Evolutionary conservation across 768 basidiomycete species (phyloP).

Genomic region (Scleroderma bovista): DNA sequence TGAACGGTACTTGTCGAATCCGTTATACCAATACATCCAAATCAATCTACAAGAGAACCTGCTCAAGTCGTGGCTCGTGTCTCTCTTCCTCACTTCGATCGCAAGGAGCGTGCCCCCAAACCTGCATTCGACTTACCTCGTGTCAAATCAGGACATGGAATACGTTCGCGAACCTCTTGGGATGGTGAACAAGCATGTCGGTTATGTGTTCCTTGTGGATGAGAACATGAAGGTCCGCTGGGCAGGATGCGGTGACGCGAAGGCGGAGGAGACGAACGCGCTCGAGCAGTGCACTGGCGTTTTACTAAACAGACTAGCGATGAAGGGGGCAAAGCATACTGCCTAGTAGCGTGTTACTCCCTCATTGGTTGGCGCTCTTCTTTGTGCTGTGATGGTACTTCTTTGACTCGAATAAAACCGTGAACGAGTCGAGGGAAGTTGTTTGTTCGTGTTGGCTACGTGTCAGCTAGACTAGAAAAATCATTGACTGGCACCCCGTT

Average conservation of each 20-base stretch:
- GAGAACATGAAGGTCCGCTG: conserved; percentile 80
- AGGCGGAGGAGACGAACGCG: conserved; percentile 60
- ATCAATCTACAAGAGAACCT: conserved; percentile 94
- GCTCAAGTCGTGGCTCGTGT: conserved; percentile 86
- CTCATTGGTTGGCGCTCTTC: no score
- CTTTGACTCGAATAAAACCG: no score
- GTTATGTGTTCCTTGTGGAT: conserved; percentile 90
- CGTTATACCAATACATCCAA: conserved; percentile 69
- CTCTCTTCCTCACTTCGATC: conserved; percentile 74
- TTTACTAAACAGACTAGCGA: conserved; percentile 52
- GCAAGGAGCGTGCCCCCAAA: conserved; percentile 58
- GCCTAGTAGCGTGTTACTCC: not conserved
- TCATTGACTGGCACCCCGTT: not conserved
- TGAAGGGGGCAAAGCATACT: not conserved
- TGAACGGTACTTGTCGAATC: conserved; percentile 44
- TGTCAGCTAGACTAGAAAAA: conserved; percentile 7
- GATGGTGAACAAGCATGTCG: conserved; percentile 84
- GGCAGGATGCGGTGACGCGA: conserved; percentile 88
- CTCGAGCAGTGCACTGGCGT: conserved; percentile 67
- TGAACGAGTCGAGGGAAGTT: not conserved
- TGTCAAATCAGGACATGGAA: conserved; percentile 82
- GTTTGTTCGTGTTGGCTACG: conserved; percentile 19
- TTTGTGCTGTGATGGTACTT: no score
- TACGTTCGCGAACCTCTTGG: conserved; percentile 81
- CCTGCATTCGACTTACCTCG: conserved; percentile 66